A percentile compares a stretch with the other conserved stretches of the same genome.
Conservation (phyloP, 352 stramenopile species). For the Phytopythium mirpurense region DNA sequence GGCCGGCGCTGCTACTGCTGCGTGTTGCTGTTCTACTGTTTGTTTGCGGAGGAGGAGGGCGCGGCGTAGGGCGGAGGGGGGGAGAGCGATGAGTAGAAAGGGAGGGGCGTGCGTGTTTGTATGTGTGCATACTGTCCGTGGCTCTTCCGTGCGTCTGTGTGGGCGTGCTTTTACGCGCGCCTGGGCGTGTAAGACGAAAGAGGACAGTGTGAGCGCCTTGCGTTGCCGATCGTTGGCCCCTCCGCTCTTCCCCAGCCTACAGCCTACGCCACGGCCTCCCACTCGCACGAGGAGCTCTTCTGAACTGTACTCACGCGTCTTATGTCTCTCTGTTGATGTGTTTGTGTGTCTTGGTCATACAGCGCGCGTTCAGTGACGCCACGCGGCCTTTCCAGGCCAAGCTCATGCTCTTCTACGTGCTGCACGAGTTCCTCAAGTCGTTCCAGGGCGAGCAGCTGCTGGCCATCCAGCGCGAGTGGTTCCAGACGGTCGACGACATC, state of each 20-base stretch:
- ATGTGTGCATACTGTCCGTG: neutral
- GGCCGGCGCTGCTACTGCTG: neutral
- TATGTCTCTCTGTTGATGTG: neutral
- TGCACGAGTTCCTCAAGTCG: slow-evolving; percentile 85
- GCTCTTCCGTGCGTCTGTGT: neutral
- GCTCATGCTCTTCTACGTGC: slow-evolving; percentile 84
- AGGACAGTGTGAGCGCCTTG: neutral
- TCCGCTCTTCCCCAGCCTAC: neutral
- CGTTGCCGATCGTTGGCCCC: slow-evolving; percentile 1
- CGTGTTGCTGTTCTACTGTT: neutral
- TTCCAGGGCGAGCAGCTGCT: slow-evolving; percentile 54
- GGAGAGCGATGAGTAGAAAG: neutral
- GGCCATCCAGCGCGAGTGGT: slow-evolving; percentile 70
- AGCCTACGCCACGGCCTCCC: no score
- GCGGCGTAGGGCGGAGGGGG: neutral
- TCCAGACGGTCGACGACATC: slow-evolving; percentile 76
- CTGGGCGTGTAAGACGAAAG: slow-evolving; percentile 1
- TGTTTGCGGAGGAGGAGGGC: neutral
- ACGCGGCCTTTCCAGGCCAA: slow-evolving; percentile 68
- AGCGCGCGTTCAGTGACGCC: slow-evolving; percentile 56
- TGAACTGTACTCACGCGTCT: neutral
- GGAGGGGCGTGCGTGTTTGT: neutral
- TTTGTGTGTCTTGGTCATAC: slow-evolving; percentile 3
- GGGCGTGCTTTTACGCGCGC: neutral
- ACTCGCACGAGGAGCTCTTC: neutral